Percentiles rank a stretch among this genome's conserved stretches.
Conservation (phyloP, 352 stramenopile species). For the Stephanocyclus meneghinianus region DNA sequence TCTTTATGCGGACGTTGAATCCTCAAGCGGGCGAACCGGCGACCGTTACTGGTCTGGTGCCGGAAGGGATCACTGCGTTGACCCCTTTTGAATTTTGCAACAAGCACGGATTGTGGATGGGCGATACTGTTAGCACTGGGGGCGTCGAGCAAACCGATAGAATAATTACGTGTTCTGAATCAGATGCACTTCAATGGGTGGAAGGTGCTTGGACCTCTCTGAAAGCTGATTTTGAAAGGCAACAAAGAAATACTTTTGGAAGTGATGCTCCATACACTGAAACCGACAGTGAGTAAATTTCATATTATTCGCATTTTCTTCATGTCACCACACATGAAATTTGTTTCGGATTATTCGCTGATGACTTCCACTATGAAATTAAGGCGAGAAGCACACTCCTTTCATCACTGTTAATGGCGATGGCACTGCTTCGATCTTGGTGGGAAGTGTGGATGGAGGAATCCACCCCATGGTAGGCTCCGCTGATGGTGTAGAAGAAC, state of each 20-base stretch:
- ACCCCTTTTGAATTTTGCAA: slow-evolving; percentile 28
- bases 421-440: slow-evolving; percentile 24
- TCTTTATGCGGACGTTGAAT: slow-evolving; percentile 20
- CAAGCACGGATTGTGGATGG: slow-evolving; percentile 17
- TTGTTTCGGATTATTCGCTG: no score
- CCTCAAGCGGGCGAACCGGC: slow-evolving; percentile 2
- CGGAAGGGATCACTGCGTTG: slow-evolving; percentile 26
- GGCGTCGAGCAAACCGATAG: background rate
- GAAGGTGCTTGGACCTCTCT: slow-evolving; percentile 22
- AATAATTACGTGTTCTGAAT: background rate
- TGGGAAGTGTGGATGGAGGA: slow-evolving; percentile 11
- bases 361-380: background rate
- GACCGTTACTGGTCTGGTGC: slow-evolving; percentile 3
- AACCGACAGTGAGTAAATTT: slow-evolving; percentile 14
- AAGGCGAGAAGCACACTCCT: slow-evolving; percentile 24
- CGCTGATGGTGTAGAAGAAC: slow-evolving; percentile 15
- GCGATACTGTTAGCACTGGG: slow-evolving; percentile 7
- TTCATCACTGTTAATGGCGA: slow-evolving; percentile 33
- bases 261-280: slow-evolving; percentile 18
- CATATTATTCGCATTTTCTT: background rate
- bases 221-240: slow-evolving; percentile 24
- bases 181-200: background rate
- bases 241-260: slow-evolving; percentile 14
- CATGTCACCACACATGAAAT: background rate
- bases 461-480: slow-evolving; percentile 39